A percentile compares a stretch with the other conserved stretches of the same genome.
phyloP scores from a whole-genome alignment of 768 basidiomycete species.

The Agaricus blazei region DNA sequence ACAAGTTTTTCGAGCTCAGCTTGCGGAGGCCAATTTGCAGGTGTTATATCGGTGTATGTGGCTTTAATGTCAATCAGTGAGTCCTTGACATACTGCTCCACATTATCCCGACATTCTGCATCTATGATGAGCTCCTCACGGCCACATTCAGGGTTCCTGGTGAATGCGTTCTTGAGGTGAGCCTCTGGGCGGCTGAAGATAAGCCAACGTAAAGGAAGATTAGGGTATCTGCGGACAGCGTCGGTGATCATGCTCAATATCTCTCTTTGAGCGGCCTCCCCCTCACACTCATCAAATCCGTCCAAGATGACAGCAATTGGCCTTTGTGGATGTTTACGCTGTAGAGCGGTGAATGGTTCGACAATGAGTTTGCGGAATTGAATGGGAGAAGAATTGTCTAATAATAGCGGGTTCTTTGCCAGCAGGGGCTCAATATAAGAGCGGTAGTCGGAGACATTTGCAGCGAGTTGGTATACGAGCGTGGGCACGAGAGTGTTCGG shows the following conservation, averaged over 20 bases:
- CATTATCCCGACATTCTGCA: not conserved
- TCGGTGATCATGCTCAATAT: not conserved
- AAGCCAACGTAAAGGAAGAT: not conserved
- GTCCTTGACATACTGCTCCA: not conserved
- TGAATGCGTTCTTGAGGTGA: not conserved
- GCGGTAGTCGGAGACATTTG: not conserved
- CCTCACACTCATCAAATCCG: slow-evolving; percentile 5
- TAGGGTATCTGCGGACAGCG: not conserved
- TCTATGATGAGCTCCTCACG: not conserved
- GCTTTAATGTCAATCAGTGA: not conserved
- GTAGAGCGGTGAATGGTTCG: not conserved
- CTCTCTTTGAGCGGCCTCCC: not conserved
- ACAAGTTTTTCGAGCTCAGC: not conserved
- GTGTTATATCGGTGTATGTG: not conserved
- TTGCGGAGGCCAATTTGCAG: not conserved
- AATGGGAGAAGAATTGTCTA: not conserved
- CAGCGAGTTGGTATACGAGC: slow-evolving; percentile 4
- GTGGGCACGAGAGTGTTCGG: not conserved
- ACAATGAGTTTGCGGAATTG: slow-evolving; percentile 5
- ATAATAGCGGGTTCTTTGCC: not conserved
- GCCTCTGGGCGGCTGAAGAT: slow-evolving; percentile 1
- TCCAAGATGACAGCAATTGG: not conserved
- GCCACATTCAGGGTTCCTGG: not conserved
- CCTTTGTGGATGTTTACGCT: not conserved
- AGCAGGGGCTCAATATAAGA: not conserved